Base-by-base conservation (phyloP, 1,284 basidiomycete genomes). In the Gomphus bonarii region DNA sequence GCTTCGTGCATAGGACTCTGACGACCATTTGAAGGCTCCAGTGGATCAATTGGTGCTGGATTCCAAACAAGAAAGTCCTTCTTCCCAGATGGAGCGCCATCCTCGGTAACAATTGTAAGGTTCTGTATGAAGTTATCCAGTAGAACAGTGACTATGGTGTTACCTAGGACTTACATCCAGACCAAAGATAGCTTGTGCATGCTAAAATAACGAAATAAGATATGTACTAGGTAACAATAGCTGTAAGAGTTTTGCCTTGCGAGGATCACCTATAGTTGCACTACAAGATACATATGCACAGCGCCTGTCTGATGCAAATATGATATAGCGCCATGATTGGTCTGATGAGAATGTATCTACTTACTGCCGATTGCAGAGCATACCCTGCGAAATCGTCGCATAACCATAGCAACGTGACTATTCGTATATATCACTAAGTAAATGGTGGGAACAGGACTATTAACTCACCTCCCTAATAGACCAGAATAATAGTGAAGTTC, bases 261-360 rank as follows among this genome's bases (percentile, higher is more conserved):
- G 70, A n/a, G 93, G 91, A 62, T 91, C 87, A 8, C 82, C 76
- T 43, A 95, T 88, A 0, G 93, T 95, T 20, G 92, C 92, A 63
- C 88, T 93, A 67, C 92, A 95, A 30, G 91, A 93, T 3, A 95
- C 80, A 65, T 92, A 94, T 30, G 75, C 77, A 6, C 9, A 42
- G 10, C 18, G n/a, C 22, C 18, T 52, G 22, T 55, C 47, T 36
- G 56, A 18, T 40, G 43, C 16, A 9, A 6, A 36, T 51, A 33
- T 33, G 14, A 30, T 31, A 38, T 50, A 6, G 8, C 20, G 57
- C 44, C 31, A 18, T 35, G 9, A 30, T 22, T 16, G 28, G 10
- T 48, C 14, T 43, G 2, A 7, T 16, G 1, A 11, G 74, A 33
- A 5, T 5, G 31, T n/a, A n/a, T n/a, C n/a, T n/a, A n/a, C 81